Base-by-base conservation (phyloP, 768 basidiomycete species). In the Termitomyces sp. region DNA sequence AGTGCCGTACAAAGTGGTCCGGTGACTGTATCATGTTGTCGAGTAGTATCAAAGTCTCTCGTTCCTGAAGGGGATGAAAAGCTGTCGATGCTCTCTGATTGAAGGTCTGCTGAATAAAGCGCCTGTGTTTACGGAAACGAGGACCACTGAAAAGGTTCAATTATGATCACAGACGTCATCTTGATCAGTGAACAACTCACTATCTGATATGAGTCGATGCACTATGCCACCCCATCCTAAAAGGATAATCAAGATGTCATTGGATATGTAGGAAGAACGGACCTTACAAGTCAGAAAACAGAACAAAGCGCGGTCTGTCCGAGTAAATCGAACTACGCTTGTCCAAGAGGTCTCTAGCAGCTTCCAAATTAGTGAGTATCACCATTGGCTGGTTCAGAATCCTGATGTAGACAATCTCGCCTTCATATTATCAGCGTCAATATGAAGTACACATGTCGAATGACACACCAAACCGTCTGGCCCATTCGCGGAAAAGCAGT, bases 271-370 rank as follows among this genome's bases (percentile, higher is more conserved):
- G 20, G 7, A 51, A 15, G 2, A 51, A 61, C 39, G 52, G 18
- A 18, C 73, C 80, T 56, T 61, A 82, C 81, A 84, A 67, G 65
- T 84, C 81, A 48, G 76, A 76, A 57, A 80, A 70, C 50, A 82
- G 67, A 24, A 82, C 79, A 60, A 81, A 80, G 52, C 78, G 74
- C 54, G 80, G 81, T 36, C 80, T 76, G 69, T 83, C 77, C 15
- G 84, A 84, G 65, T 84, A 85, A 50, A 82, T 81, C n/a, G 77
- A 67, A 56, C 84, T 79, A 54, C 82, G 76, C 66, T 78, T 84
- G 45, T 85, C 84, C 32, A 87, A 72, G 22, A 87, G 70, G 56
- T 80, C 82, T 11, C 75, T 74, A 38, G 77, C 76, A 7, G 76
- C 78, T 60, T 78, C 73, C 63, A 73, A 62, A 60, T 77, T 79